phyloP scores from a whole-genome alignment of 2,329 filamentous ascomycete species.

The Pseudopithomyces maydicus region DNA sequence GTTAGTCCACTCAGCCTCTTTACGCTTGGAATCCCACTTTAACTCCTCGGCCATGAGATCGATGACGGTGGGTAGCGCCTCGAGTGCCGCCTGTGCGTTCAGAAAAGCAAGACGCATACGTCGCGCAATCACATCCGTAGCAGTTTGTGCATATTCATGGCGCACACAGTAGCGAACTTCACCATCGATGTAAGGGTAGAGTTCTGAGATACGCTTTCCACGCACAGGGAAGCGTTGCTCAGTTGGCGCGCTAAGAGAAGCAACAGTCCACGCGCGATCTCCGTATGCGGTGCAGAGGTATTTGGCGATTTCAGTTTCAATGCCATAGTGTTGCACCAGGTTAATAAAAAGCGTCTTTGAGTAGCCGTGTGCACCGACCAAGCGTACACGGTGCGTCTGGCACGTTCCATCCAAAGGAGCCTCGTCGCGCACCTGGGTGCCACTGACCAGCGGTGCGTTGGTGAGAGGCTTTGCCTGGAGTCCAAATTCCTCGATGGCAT shows the following conservation, averaged over 20 bases:
- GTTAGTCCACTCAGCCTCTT: constrained; percentile 82
- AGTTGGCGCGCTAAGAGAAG: constrained; percentile 77
- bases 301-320: constrained; percentile 90
- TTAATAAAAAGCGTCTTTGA: constrained; percentile 94
- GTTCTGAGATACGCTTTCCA: constrained; percentile 75
- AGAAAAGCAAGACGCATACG: constrained; percentile 86
- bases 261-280: constrained; percentile 90
- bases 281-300: constrained; percentile 88
- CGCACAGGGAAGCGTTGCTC: constrained; percentile 80
- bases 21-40: constrained; percentile 73
- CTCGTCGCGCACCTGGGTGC: constrained; percentile 74
- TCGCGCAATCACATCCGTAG: constrained; percentile 84
- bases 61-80: constrained; percentile 82
- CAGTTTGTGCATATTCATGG: constrained; percentile 90
- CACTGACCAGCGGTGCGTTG: constrained; percentile 70
- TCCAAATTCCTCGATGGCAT: constrained; percentile 72
- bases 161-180: constrained; percentile 87
- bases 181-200: constrained; percentile 91
- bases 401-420: constrained; percentile 74
- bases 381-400: constrained; percentile 80
- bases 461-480: constrained; percentile 63
- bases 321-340: constrained; percentile 87
- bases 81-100: constrained; percentile 87
- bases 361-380: constrained; percentile 85
- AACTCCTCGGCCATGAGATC: constrained; percentile 88